These are phyloP conservation scores for Diaporthe nobilis DNA, from an alignment of 2,329 filamentous ascomycete genomes.

Conservation along the genomic window DNA sequence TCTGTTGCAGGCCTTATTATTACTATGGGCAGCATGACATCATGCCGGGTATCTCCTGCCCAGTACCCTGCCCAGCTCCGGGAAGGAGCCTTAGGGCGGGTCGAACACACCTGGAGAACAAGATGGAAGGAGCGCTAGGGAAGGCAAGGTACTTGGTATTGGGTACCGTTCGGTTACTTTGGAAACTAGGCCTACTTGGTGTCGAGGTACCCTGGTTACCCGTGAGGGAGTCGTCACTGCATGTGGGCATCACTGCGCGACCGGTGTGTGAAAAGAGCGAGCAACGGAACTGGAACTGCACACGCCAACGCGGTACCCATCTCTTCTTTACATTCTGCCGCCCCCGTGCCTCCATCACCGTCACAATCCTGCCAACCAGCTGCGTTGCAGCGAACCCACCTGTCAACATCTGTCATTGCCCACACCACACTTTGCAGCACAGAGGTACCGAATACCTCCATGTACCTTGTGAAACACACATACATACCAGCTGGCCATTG, in stretches of 20 bases:
- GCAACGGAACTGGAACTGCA: not conserved
- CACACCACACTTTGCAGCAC: not conserved
- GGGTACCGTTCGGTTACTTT: not conserved
- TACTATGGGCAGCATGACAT: constrained; percentile 21
- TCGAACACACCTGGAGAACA: not conserved
- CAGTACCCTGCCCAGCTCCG: not conserved
- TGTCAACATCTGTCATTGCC: constrained; percentile 23
- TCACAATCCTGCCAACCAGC: constrained; percentile 14
- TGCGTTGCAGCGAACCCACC: constrained; percentile 27
- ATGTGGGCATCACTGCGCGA: constrained; percentile 6
- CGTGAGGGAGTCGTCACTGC: not conserved
- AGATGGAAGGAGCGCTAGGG: not conserved
- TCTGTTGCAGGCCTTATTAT: constrained; percentile 13
- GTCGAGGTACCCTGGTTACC: not conserved
- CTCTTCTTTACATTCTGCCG: not conserved
- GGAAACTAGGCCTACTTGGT: too few species aligned
- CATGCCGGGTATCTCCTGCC: constrained; percentile 1
- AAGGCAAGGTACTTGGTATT: not conserved
- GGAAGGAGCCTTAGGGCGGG: constrained; percentile 21
- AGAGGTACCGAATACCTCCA: not conserved
- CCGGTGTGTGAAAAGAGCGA: not conserved
- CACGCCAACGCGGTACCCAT: too few species aligned
- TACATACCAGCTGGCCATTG: not conserved
- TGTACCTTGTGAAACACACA: not conserved
- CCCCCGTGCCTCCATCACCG: constrained; percentile 1